phyloP scores from a whole-genome alignment of 1,139 yeast species.

The Candida sojae region DNA sequence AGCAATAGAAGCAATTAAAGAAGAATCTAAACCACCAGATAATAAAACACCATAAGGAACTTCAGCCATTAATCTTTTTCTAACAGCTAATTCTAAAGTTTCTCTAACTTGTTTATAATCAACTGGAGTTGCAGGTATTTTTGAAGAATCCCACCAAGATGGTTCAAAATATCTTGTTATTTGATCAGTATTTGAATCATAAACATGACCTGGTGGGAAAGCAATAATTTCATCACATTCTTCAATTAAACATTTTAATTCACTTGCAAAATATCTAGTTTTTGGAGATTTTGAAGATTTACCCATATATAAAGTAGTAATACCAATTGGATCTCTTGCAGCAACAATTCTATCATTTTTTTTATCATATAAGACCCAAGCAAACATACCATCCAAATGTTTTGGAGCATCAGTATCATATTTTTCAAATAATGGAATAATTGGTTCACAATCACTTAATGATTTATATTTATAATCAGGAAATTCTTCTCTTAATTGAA shows the following conservation, averaged over 20 bases:
- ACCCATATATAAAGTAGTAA: conserved; percentile 96
- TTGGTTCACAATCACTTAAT: conserved; percentile 94
- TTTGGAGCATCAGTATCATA: conserved; percentile 90
- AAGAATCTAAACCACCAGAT: conserved; percentile 96
- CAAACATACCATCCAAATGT: conserved; percentile 96
- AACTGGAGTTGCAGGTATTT: conserved; percentile 72
- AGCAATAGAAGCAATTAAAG: conserved; percentile 94
- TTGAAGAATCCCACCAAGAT: conserved; percentile 85
- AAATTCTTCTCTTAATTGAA: conserved; percentile 76
- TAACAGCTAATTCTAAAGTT: conserved; percentile 87
- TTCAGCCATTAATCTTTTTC: conserved; percentile 99
- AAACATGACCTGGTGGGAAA: conserved; percentile 98
- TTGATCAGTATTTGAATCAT: conserved; percentile 87
- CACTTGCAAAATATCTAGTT: conserved; percentile 88
- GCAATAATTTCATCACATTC: conserved; percentile 92
- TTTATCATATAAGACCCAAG: conserved; percentile 88
- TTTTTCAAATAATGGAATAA: conserved; percentile 87
- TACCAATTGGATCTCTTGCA: conserved; percentile 98
- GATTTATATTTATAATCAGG: conserved; percentile 77
- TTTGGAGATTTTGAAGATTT: conserved; percentile 68
- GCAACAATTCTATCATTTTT: conserved; percentile 85
- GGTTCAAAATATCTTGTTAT: conserved; percentile 88
- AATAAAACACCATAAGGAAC: conserved; percentile 97
- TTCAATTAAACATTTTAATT: conserved; percentile 87
- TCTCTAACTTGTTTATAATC: conserved; percentile 75